These are phyloP conservation scores for Penicillium samsonianum DNA, from an alignment of 495 filamentous ascomycete genomes.

Conservation along the genomic window DNA sequence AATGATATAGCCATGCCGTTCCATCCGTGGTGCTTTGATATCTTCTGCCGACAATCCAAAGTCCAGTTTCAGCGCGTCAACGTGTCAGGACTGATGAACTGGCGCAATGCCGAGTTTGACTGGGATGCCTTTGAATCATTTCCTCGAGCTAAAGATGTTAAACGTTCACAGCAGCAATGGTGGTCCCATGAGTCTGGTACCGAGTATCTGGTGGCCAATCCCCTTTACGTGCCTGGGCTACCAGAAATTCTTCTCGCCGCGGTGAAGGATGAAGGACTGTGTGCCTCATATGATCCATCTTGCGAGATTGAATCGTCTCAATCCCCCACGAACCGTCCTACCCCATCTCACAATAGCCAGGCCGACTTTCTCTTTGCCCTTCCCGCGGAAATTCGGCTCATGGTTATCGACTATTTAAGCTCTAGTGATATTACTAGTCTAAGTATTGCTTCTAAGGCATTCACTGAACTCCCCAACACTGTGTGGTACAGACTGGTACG, in stretches of 20 bases:
- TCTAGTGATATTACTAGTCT: conserved; percentile 27
- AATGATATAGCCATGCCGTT: conserved; percentile 31
- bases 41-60: conserved; percentile 29
- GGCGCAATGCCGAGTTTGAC: conserved; percentile 23
- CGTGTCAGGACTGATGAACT: conserved; percentile 23
- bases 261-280: neutral
- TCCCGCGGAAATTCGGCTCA: conserved; percentile 26
- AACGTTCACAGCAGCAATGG: conserved; percentile 13
- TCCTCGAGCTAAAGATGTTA: conserved; percentile 16
- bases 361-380: conserved; percentile 23
- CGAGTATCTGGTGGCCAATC: conserved; percentile 35
- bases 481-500: conserved; percentile 29
- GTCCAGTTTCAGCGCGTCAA: conserved; percentile 20
- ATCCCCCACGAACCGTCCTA: neutral
- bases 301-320: neutral
- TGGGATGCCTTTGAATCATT: conserved; percentile 11
- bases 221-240: conserved; percentile 26
- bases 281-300: neutral
- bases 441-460: conserved; percentile 21
- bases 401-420: conserved; percentile 19
- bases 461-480: conserved; percentile 25
- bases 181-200: conserved; percentile 23
- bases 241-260: conserved; percentile 11
- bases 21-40: conserved; percentile 41
- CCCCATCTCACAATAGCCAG: neutral